phyloP scores from a whole-genome alignment of 106 monocot genomes.

The Vanilla planifolia region DNA sequence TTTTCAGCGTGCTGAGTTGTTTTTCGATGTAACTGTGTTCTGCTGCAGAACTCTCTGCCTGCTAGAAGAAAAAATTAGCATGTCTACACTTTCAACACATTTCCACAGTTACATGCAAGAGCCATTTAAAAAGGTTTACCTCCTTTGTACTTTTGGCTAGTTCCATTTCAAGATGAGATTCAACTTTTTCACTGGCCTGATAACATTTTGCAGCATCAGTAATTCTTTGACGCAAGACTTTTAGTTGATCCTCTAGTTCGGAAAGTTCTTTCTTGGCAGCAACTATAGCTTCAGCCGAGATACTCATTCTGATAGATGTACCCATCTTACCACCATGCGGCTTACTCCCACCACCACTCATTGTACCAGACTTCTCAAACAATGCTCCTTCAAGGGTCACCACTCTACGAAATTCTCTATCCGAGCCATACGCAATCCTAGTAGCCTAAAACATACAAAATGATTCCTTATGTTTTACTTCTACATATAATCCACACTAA shows the following conservation, averaged over 20 bases:
- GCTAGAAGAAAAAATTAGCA: slow-evolving; percentile 11
- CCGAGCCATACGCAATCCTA: slow-evolving; percentile 72
- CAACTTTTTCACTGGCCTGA: slow-evolving; percentile 50
- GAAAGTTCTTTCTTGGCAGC: slow-evolving; percentile 72
- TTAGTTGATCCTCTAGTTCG: slow-evolving; percentile 57
- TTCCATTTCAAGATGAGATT: slow-evolving; percentile 60
- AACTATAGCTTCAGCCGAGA: slow-evolving; percentile 62
- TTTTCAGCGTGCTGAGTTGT: slow-evolving; percentile 55
- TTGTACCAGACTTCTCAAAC: slow-evolving; percentile 89
- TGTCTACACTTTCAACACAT: neutral
- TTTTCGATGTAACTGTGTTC: slow-evolving; percentile 65
- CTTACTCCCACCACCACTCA: slow-evolving; percentile 92
- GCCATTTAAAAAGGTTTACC: slow-evolving; percentile 27
- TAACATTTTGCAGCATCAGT: slow-evolving; percentile 41
- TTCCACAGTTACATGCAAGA: neutral
- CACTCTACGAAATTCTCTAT: slow-evolving; percentile 74
- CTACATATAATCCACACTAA: too few relatives aligned
- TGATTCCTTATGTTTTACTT: too few relatives aligned
- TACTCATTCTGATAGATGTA: slow-evolving; percentile 72
- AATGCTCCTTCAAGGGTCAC: slow-evolving; percentile 86
- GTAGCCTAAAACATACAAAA: slow-evolving; percentile 42
- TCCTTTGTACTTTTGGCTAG: slow-evolving; percentile 81
- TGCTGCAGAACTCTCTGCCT: slow-evolving; percentile 69
- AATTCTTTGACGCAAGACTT: slow-evolving; percentile 45
- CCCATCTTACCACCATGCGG: slow-evolving; percentile 97